A percentile compares a stretch with the other conserved stretches of the same genome.
Evolutionary conservation across 1,284 basidiomycete genomes (phyloP).

Genomic region (Cystobasidium slooffiae): DNA sequence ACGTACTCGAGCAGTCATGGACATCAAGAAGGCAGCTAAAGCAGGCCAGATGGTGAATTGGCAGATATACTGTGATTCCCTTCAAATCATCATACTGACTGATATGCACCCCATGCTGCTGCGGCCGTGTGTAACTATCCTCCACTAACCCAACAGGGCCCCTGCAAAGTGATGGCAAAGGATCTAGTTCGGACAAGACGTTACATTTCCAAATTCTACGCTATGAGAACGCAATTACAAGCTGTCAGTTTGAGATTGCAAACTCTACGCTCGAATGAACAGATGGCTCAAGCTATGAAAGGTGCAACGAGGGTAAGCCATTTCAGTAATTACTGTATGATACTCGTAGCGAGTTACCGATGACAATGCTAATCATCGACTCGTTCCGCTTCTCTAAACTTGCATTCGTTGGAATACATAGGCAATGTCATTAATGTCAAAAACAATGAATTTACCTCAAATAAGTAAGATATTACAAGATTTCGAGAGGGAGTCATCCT

Average conservation of each 20-base stretch:
- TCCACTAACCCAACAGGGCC: conserved; percentile 66
- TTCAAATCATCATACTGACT: too few relatives aligned
- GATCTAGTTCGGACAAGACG: conserved; percentile 93
- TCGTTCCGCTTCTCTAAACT: not conserved
- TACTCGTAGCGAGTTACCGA: not conserved
- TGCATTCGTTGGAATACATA: conserved; percentile 55
- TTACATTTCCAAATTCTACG: conserved; percentile 97
- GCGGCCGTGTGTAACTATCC: conserved; percentile 28
- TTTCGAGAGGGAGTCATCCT: conserved; percentile 93
- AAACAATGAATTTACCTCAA: conserved; percentile 88
- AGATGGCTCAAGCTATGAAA: conserved; percentile 99
- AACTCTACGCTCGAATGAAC: conserved; percentile 92
- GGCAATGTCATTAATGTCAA: conserved; percentile 99
- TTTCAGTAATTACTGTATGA: not conserved
- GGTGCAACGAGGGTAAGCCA: conserved; percentile 85
- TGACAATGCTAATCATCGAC: not conserved
- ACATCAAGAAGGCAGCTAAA: conserved; percentile 97
- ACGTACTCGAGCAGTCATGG: conserved; percentile 58
- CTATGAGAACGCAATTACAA: conserved; percentile 98
- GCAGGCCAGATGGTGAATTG: conserved; percentile 94
- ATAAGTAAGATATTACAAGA: conserved; percentile 97
- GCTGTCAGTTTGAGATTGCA: conserved; percentile 95
- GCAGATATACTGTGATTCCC: too few relatives aligned
- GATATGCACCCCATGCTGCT: too few relatives aligned
- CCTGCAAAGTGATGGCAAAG: conserved; percentile 99